Evolutionary conservation across 1,284 basidiomycete species (phyloP), one percentile per base, ranked within the genome.

Genomic region (Taiwanofungus camphoratus): DNA sequence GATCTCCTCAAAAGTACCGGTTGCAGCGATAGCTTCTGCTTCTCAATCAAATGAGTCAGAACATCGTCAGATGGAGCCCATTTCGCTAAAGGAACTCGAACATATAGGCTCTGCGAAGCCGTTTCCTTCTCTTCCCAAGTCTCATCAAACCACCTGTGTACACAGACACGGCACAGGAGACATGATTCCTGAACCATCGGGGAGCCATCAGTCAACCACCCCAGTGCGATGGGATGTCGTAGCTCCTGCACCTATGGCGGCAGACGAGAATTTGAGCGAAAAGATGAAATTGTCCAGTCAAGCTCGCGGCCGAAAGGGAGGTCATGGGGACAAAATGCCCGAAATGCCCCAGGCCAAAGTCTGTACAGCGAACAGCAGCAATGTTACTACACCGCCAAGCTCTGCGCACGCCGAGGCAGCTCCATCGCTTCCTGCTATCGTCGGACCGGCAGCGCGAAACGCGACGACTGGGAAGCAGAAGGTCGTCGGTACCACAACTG

Each of bases 351-450:
- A 16, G 24, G 11, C 11, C 9, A 9, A 9, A 9, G 31, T 16
- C 18, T 16, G 31, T 9, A 18, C 38, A 21, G 45, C 46, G 8
- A 46, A 52, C 32, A 50, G 39, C 36, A 59, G 52, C 34, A 42
- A 46, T 16, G 39, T 56, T 18, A 54, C 54, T 12, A 56, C 49
- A 19, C 52, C 54, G 5, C 41, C 46, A 8, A 46, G 63, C 64
- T 48, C 63, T n/a, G 26, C 31, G n/a, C n/a, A n/a, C 31, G 15
- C 18, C 31, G n/a, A 33, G 33, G 21, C 18, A 18, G 20, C 19
- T 18, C 38, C 24, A 29, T 31, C 20, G 18, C 29, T 20, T 12
- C 38, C 26, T 5, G 15, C 13, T 12, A 21, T 19, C 16, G 27
- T 29, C 16, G 20, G 15, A 40, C 18, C 4, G 15, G 16, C 24